A percentile compares a stretch with the other conserved stretches of the same genome.
These are phyloP conservation scores for Tritrichomonas musculus DNA, from an alignment of 208 protist species.

Conservation along the genomic window DNA sequence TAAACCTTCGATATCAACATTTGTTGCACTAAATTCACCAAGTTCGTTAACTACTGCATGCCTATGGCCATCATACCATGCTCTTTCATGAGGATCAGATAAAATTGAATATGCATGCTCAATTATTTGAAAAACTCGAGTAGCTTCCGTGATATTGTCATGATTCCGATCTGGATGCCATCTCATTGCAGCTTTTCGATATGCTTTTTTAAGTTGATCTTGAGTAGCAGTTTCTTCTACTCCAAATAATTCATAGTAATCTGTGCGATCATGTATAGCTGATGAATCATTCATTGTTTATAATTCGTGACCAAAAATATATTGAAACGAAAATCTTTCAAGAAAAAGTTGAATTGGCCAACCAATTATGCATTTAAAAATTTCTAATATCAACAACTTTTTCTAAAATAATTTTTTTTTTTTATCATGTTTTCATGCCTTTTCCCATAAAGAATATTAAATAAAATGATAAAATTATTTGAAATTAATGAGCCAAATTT, in stretches of 20 bases:
- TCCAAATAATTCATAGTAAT: slow-evolving; percentile 22
- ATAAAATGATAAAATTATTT: no score
- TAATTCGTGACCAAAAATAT: no score
- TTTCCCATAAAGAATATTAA: no score
- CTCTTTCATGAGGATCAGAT: not conserved
- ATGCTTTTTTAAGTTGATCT: not conserved
- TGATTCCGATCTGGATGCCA: not conserved
- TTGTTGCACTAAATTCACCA: not conserved
- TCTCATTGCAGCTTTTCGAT: not conserved
- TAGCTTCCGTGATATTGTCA: not conserved
- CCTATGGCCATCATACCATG: not conserved
- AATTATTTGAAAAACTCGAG: not conserved
- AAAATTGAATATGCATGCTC: slow-evolving; percentile 21
- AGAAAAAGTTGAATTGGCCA: no score
- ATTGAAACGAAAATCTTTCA: no score
- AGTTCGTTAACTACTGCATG: not conserved
- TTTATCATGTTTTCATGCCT: no score
- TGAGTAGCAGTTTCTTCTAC: not conserved
- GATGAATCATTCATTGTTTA: no score
- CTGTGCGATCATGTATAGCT: no score
- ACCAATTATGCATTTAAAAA: no score
- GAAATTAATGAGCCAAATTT: no score
- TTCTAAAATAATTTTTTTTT: no score
- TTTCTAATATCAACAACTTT: no score
- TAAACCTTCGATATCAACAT: not conserved